These are phyloP conservation scores for Mesembryanthemum crystallinum DNA, from an alignment of 148 eudicot genomes.

Conservation along the genomic window DNA sequence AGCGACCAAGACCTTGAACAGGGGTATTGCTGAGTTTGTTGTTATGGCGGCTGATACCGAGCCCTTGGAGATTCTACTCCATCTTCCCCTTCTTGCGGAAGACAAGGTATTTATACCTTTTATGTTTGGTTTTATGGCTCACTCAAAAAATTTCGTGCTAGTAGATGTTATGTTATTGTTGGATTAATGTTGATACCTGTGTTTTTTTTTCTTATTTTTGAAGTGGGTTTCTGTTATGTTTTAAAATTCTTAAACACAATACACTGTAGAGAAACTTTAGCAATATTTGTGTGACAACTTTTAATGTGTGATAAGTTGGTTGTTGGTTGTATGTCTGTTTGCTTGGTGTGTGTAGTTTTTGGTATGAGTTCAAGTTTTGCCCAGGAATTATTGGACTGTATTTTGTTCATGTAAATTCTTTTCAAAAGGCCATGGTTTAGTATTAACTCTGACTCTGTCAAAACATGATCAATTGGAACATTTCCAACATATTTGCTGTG, in stretches of 20 bases:
- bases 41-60: constrained; percentile 88
- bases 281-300: too few species aligned
- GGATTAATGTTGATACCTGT: not conserved
- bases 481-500: too few species aligned
- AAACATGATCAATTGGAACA: too few species aligned
- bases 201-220: not conserved
- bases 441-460: too few species aligned
- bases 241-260: too few species aligned
- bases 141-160: not conserved
- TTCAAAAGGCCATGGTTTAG: too few species aligned
- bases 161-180: not conserved
- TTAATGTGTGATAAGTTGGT: not conserved
- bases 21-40: constrained; percentile 79
- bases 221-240: not conserved
- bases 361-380: too few species aligned
- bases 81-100: constrained; percentile 77
- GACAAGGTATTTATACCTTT: constrained; percentile 53
- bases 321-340: not conserved
- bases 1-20: constrained; percentile 81
- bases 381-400: not conserved
- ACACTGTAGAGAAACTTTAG: too few species aligned
- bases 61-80: constrained; percentile 83
- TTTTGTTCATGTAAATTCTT: not conserved
- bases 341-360: too few species aligned
- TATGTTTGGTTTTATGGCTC: not conserved